phyloP scores from a whole-genome alignment of 2,329 filamentous ascomycete species.

The Aspergillus neotritici region DNA sequence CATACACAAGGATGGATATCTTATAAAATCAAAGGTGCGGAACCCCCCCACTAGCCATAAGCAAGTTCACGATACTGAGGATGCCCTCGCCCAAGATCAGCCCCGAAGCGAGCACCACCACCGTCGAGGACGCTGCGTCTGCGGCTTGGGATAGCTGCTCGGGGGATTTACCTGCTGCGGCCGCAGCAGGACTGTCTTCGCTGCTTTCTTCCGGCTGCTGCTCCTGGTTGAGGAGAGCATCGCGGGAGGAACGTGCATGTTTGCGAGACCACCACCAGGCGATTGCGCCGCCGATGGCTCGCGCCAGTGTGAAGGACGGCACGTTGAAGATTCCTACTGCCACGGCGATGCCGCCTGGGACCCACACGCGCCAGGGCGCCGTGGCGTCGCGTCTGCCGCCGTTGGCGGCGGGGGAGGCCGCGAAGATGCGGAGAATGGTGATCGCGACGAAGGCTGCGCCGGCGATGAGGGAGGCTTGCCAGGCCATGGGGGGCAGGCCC shows the following conservation, averaged over 20 bases:
- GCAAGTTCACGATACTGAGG: constrained; percentile 82
- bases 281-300: constrained; percentile 71
- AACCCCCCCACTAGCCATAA: constrained; percentile 69
- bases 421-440: constrained; percentile 64
- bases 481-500: constrained; percentile 77
- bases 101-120: constrained; percentile 85
- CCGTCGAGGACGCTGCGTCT: constrained; percentile 49
- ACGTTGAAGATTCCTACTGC: constrained; percentile 98
- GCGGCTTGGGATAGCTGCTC: constrained; percentile 37
- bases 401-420: constrained; percentile 31
- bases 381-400: constrained; percentile 33
- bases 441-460: constrained; percentile 66
- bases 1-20: too few species aligned
- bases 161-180: constrained; percentile 23
- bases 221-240: background rate
- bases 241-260: constrained; percentile 23
- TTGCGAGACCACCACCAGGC: constrained; percentile 70
- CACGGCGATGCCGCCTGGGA: constrained; percentile 92
- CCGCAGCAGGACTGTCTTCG: background rate
- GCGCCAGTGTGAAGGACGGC: constrained; percentile 86
- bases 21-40: constrained; percentile 65
- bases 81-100: constrained; percentile 90
- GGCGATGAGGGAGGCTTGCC: constrained; percentile 70
- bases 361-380: constrained; percentile 61
- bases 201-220: background rate